Evolutionary conservation across 768 basidiomycete genomes (phyloP).

Genomic region (Pleurotus djamor): DNA sequence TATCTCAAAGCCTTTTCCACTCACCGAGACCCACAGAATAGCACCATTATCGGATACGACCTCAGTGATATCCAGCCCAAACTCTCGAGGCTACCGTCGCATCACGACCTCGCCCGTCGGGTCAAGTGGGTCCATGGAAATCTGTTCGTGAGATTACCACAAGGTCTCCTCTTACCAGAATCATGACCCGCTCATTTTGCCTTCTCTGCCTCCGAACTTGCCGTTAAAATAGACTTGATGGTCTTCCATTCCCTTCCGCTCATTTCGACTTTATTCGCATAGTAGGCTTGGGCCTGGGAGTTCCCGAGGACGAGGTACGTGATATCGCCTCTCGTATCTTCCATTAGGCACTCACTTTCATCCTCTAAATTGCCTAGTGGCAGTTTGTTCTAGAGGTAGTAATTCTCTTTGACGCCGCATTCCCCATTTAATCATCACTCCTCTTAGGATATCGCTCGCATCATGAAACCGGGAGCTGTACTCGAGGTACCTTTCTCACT

Average conservation of each 20-base stretch:
- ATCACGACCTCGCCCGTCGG: conserved; percentile 42
- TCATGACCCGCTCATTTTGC: conserved; percentile 1
- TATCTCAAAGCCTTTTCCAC: no score
- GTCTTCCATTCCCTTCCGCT: conserved; percentile 54
- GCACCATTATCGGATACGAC: conserved; percentile 60
- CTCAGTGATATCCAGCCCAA: conserved; percentile 52
- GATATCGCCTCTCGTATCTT: background rate
- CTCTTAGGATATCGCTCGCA: conserved; percentile 61
- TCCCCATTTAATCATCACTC: conserved; percentile 8
- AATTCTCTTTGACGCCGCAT: conserved; percentile 12
- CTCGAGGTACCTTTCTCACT: conserved; percentile 50
- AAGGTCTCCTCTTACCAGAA: background rate
- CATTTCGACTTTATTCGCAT: conserved; percentile 70
- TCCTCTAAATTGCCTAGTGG: conserved; percentile 41
- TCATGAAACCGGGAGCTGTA: conserved; percentile 59
- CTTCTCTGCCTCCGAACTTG: conserved; percentile 1
- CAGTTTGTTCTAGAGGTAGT: conserved; percentile 61
- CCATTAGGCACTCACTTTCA: conserved; percentile 8
- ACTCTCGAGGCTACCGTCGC: conserved; percentile 27
- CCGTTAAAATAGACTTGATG: conserved; percentile 47
- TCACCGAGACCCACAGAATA: conserved; percentile 30
- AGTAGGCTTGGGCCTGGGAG: conserved; percentile 59
- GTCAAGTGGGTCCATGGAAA: conserved; percentile 69
- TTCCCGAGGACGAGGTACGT: conserved; percentile 68
- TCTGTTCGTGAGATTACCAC: conserved; percentile 40